phyloP scores from a whole-genome alignment of 768 basidiomycete species.

The Porpolomopsis calyptriformis region DNA sequence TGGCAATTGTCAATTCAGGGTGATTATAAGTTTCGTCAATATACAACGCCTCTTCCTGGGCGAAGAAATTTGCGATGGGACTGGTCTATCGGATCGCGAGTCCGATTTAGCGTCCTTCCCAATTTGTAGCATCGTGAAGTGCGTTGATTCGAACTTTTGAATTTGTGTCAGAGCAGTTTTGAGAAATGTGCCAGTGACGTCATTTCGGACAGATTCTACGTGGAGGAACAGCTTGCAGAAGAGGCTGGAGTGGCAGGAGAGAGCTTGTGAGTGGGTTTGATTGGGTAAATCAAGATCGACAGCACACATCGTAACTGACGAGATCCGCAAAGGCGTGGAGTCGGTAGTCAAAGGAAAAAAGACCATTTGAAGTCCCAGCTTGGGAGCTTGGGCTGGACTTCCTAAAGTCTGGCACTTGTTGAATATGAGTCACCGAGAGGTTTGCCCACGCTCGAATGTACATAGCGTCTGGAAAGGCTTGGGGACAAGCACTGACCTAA shows the following conservation, averaged over 20 bases:
- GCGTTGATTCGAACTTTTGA: background rate
- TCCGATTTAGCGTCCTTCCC: slow-evolving; percentile 15
- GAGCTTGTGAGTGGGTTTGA: slow-evolving; percentile 32
- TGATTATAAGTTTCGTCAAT: background rate
- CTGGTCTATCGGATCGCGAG: slow-evolving; percentile 8
- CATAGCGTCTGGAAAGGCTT: slow-evolving; percentile 1
- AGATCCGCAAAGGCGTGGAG: slow-evolving; percentile 38
- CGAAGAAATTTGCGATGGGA: background rate
- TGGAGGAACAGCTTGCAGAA: slow-evolving; percentile 51
- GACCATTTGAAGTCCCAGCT: slow-evolving; percentile 31
- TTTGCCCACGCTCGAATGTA: slow-evolving; percentile 12
- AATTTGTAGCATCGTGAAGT: slow-evolving; percentile 4
- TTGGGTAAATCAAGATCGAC: slow-evolving; percentile 18
- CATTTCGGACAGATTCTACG: slow-evolving; percentile 33
- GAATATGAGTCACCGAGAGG: slow-evolving; percentile 13
- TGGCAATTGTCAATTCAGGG: background rate
- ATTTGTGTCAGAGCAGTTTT: slow-evolving; percentile 10
- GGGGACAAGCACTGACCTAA: slow-evolving; percentile 46
- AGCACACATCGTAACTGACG: background rate
- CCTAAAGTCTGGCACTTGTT: slow-evolving; percentile 56
- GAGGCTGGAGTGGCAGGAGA: slow-evolving; percentile 52
- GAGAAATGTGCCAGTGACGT: slow-evolving; percentile 22
- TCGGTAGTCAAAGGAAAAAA: slow-evolving; percentile 23
- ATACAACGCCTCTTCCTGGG: background rate
- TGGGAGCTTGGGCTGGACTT: slow-evolving; percentile 38